Evolutionary conservation across 768 basidiomycete genomes (phyloP), one percentile per base, ranked within the genome.

Genomic region (Amanita phalloides): DNA sequence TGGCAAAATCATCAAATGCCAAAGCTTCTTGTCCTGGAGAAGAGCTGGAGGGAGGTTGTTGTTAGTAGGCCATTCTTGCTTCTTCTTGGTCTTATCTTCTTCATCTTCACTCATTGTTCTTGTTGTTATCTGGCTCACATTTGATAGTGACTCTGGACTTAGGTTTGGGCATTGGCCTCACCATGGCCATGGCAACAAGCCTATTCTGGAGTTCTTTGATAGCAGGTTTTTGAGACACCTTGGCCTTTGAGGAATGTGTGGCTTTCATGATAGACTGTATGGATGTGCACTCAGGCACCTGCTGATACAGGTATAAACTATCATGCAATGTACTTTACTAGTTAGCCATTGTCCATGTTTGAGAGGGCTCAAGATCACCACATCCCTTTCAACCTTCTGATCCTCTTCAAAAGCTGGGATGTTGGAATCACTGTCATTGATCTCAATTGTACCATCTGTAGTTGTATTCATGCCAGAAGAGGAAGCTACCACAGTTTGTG

Each of bases 31-130:
- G 26, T 17, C 38, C n/a, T 38, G n/a, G 26, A 23, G 41, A 25
- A 44, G 25, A 6, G 36, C 54, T 14, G 39, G 23, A 26, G 49
- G 54, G n/a, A 54, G 50, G 9, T 52, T 17, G 25, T 30, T 41
- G 28, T 51, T 54, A 6, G 23, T 51, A 35, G 39, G 39, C n/a
- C 42, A 7, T 44, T 23, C 25, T 8, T 8, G 42, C 42, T 5
- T 21, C 17, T 44, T 44, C 42, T 44, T 44, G 7, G 7, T 39
- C 4, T 4, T 14, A 14, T 8, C 5, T 39, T 39, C 37, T 33
- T 39, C 37, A 39, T 39, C 37, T 39, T 39, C 37, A n/a, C 37
- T 39, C 37, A 17, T n/a, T 39, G 37, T 14, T n/a, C 37, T n/a
- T 39, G 37, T 39, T 39, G 37, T 8, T 39, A 14, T 17, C 37